These are phyloP conservation scores for Protea cynaroides DNA, from an alignment of 164 flowering plant species.

Conservation along the genomic window DNA sequence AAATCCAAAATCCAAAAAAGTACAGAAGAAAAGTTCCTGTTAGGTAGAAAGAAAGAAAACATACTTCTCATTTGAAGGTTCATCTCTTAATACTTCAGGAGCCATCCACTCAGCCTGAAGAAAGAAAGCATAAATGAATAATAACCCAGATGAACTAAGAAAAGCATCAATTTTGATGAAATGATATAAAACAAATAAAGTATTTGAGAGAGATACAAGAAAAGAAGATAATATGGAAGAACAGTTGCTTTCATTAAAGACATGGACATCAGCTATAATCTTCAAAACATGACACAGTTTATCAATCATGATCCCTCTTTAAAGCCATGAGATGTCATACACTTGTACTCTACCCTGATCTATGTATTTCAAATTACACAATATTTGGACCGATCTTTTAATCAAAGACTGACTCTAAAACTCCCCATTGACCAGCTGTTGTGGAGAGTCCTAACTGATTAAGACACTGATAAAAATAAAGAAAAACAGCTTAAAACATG, in stretches of 20 bases:
- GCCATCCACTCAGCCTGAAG: slow-evolving; percentile 99
- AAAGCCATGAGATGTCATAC: too few species aligned
- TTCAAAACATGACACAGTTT: too few species aligned
- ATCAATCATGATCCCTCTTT: too few species aligned
- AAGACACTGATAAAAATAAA: too few species aligned
- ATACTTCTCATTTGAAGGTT: slow-evolving; percentile 95
- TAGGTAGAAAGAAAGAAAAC: slow-evolving; percentile 6
- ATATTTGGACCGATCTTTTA: too few species aligned
- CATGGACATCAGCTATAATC: background rate
- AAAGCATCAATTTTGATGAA: background rate
- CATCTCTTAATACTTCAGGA: slow-evolving; percentile 94
- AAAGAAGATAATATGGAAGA: background rate
- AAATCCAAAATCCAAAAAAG: background rate
- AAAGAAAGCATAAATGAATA: slow-evolving; percentile 8
- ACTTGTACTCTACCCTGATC: background rate
- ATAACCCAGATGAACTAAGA: background rate
- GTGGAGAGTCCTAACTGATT: too few species aligned
- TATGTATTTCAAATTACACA: background rate
- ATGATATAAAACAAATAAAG: too few species aligned
- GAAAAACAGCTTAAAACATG: too few species aligned
- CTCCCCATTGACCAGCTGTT: too few species aligned
- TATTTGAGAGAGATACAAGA: too few species aligned
- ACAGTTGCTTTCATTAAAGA: background rate
- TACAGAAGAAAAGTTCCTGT: background rate
- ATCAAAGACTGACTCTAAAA: too few species aligned